Evolutionary conservation across 2,329 filamentous ascomycete species (phyloP), one percentile per base, ranked within the genome.

Genomic region (Malbranchea cinnamomea): DNA sequence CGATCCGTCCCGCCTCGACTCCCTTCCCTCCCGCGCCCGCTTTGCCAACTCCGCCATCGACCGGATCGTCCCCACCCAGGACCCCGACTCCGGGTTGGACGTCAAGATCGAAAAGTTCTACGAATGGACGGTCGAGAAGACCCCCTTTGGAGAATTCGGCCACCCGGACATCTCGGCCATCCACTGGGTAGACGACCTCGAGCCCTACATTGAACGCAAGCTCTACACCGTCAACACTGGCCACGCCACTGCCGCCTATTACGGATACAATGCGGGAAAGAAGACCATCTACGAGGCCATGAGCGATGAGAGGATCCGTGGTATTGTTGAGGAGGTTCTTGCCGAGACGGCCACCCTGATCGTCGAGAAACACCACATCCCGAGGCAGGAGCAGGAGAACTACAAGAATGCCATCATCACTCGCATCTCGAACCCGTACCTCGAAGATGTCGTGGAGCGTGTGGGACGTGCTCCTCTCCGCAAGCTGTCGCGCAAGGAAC

Each of bases 21-120:
- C 72, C 43, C 73, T 91, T 50, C 60, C 74, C 49, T 60, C 68
- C 44, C 79, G 83, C 46, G 85, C 85, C 28, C 74, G 79, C 44
- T 95, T 91, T 54, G 87, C 87, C 62, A 98, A 98, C 66, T 93
- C 83, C 38, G 89, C 89, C 45, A 94, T 98, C 53, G 89, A 98
- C 66, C 82, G 89, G 37, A 98, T 98, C 52, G 89, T 95, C 14
- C 89, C 89, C 9, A 81, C 83, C 24, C 89, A 95, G 61, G 76
- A 83, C 37, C 61, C 72, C 29, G 63, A 81, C 45, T 71, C 77
- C 14, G 84, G 84, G 33, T 69, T 98, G 25, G 76, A 94, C 49
- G 89, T 98, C 42, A 85, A 78, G 48, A 84, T 98, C 27, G 89
- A 98, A 68, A 89, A 89, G 62, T 98, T 95, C 68, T 94, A 82